Percentiles rank a stretch among this genome's conserved stretches.
These are phyloP conservation scores for Sugiyamaella mastotermitis DNA, from an alignment of 805 yeast genomes.

Conservation along the genomic window DNA sequence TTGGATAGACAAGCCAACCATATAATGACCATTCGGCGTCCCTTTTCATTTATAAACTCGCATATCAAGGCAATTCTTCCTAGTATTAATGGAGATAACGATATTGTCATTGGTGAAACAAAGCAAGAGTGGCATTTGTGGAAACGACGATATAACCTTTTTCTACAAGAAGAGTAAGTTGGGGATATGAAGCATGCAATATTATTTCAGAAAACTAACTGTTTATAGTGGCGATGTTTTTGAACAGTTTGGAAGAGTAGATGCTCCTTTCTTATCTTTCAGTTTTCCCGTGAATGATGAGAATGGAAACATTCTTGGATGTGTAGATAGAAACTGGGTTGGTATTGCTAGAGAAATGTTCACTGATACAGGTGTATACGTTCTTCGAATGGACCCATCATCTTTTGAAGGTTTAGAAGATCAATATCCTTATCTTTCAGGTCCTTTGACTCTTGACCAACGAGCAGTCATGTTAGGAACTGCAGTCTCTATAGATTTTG, in stretches of 20 bases:
- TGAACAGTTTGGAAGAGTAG: conserved; percentile 80
- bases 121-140: conserved; percentile 93
- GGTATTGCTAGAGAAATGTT: conserved; percentile 90
- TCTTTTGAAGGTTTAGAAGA: conserved; percentile 54
- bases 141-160: conserved; percentile 84
- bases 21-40: conserved; percentile 54
- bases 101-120: conserved; percentile 67
- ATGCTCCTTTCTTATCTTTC: conserved; percentile 81
- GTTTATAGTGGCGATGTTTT: conserved; percentile 38
- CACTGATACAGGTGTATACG: conserved; percentile 92
- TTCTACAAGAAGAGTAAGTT: conserved; percentile 31
- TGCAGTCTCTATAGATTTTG: conserved; percentile 91
- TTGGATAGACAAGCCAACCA: conserved; percentile 31
- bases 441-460: conserved; percentile 62
- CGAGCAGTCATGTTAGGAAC: conserved; percentile 81
- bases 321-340: conserved; percentile 90
- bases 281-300: conserved; percentile 72
- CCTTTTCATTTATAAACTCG: conserved; percentile 84
- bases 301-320: conserved; percentile 53
- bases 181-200: conserved; percentile 1
- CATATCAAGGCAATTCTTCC: conserved; percentile 73
- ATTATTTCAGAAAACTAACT: neutral
- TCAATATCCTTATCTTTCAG: conserved; percentile 42
- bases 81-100: conserved; percentile 33
- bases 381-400: conserved; percentile 70